Evolutionary conservation across 768 basidiomycete genomes (phyloP).

Genomic region (Suillus spraguei): DNA sequence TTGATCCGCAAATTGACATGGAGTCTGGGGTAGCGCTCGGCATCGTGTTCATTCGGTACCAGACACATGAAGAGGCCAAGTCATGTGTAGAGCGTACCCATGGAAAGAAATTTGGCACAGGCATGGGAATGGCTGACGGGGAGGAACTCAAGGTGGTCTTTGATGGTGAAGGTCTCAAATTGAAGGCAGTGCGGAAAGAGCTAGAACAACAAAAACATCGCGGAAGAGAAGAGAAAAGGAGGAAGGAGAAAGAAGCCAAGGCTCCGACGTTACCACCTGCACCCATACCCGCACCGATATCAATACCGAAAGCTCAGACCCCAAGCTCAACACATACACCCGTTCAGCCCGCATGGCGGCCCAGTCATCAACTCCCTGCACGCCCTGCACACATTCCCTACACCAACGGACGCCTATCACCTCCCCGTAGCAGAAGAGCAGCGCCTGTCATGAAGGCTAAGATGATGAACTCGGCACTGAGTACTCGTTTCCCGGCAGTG

Average conservation of each 20-base stretch:
- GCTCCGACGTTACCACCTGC: conserved; percentile 18
- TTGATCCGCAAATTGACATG: conserved; percentile 80
- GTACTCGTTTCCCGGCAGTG: conserved; percentile 22
- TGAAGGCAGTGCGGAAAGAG: conserved; percentile 68
- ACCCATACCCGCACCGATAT: conserved; percentile 16
- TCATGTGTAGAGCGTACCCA: conserved; percentile 67
- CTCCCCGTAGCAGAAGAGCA: conserved; percentile 30
- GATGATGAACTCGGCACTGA: conserved; percentile 27
- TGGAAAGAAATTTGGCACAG: conserved; percentile 59
- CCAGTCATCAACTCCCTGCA: conserved; percentile 31
- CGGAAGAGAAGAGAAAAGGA: conserved; percentile 51
- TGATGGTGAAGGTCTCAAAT: conserved; percentile 71
- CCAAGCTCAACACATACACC: conserved; percentile 32
- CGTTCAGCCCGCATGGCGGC: conserved; percentile 19
- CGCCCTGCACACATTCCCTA: conserved; percentile 27
- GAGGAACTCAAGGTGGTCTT: conserved; percentile 76
- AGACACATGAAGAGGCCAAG: conserved; percentile 66
- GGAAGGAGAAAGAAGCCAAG: conserved; percentile 36
- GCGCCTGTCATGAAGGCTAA: conserved; percentile 27
- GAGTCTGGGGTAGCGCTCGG: conserved; percentile 83
- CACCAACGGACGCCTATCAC: conserved; percentile 29
- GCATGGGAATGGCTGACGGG: conserved; percentile 43
- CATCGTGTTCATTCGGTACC: conserved; percentile 73
- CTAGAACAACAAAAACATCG: conserved; percentile 52
- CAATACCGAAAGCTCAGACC: conserved; percentile 17